Evolutionary conservation across 495 filamentous ascomycete genomes (phyloP).

Genomic region (Entonaema liquescens): DNA sequence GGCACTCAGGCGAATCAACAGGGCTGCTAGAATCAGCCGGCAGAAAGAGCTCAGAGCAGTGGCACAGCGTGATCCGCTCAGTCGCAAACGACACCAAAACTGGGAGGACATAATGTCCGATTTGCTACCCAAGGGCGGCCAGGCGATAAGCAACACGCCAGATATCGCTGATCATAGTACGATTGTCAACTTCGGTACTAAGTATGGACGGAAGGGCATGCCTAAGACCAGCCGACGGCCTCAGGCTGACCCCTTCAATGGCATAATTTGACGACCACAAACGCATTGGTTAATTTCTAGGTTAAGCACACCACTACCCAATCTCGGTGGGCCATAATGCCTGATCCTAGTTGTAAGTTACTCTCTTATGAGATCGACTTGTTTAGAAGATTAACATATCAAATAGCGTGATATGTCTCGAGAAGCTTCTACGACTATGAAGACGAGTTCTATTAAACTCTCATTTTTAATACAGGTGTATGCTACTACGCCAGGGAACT

Average conservation of each 20-base stretch:
- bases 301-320: neutral
- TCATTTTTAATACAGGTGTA: neutral
- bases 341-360: neutral
- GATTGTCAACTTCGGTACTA: constrained; percentile 55
- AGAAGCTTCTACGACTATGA: neutral
- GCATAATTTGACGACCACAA: constrained; percentile 5
- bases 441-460: neutral
- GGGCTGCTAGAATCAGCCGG: constrained; percentile 57
- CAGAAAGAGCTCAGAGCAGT: constrained; percentile 57
- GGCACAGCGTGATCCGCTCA: constrained; percentile 47
- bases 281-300: neutral
- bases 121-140: constrained; percentile 52
- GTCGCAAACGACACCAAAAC: constrained; percentile 48
- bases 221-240: constrained; percentile 38
- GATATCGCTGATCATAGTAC: constrained; percentile 61
- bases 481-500: neutral
- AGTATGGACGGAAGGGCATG: constrained; percentile 48
- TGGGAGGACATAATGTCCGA: constrained; percentile 58
- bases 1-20: constrained; percentile 54
- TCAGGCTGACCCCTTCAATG: constrained; percentile 9
- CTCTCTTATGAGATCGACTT: neutral
- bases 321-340: neutral
- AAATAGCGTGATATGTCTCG: neutral
- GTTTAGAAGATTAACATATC: neutral
- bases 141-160: constrained; percentile 69